Evolutionary conservation across 371 early-diverging fungal genomes (phyloP).

Genomic region (Mucor piriformis): DNA sequence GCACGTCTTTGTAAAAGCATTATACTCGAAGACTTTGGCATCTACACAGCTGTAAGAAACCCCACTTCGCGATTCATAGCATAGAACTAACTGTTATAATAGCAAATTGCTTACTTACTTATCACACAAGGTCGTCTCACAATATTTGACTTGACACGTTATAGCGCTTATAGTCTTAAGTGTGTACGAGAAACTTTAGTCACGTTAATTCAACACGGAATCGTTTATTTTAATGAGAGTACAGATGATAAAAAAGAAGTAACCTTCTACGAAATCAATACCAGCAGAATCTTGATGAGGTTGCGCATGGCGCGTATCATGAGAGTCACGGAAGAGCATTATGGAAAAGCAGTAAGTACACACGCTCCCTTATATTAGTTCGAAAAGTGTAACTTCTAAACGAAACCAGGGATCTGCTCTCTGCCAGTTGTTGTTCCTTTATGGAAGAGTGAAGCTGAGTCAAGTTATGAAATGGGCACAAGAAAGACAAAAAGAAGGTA

Average conservation of each 20-base stretch:
- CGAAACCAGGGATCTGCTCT: conserved; percentile 14
- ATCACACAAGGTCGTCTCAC: conserved; percentile 41
- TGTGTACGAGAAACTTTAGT: conserved; percentile 36
- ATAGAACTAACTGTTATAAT: background rate
- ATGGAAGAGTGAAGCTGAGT: conserved; percentile 36
- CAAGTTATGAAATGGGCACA: conserved; percentile 30
- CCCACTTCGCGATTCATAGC: background rate
- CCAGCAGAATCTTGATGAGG: conserved; percentile 58
- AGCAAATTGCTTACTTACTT: conserved; percentile 38
- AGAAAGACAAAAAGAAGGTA: conserved; percentile 31
- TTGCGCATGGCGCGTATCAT: conserved; percentile 70
- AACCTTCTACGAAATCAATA: conserved; percentile 67
- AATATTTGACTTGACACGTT: conserved; percentile 28
- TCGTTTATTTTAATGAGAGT: conserved; percentile 29
- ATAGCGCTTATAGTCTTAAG: conserved; percentile 25
- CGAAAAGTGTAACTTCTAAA: background rate
- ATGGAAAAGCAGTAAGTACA: conserved; percentile 61
- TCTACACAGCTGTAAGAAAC: conserved; percentile 29
- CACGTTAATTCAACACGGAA: conserved; percentile 39
- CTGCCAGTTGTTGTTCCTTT: conserved; percentile 27
- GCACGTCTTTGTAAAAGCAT: conserved; percentile 40
- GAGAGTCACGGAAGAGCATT: conserved; percentile 58
- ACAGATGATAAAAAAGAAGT: conserved; percentile 49
- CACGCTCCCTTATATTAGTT: background rate
- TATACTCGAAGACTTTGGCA: conserved; percentile 47